Percentiles rank a stretch among this genome's conserved stretches.
Conservation (phyloP, 345 rosid genomes). For the Turritis glabra region DNA sequence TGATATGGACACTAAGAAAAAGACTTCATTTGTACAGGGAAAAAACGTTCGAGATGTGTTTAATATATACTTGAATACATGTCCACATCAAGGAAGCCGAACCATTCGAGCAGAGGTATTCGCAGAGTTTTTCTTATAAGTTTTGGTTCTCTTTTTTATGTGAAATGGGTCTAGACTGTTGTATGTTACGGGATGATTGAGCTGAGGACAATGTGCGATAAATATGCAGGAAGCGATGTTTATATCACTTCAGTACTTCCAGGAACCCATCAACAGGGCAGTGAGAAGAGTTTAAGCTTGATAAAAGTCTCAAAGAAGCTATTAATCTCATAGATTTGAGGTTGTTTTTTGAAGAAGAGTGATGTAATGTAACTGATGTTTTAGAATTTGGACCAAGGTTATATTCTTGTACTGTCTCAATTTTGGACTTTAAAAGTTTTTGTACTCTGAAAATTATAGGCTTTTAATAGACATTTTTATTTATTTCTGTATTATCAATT, state of each 20-base stretch:
- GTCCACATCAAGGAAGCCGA: conserved; percentile 93
- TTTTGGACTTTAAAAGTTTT: not conserved
- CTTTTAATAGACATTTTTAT: no score
- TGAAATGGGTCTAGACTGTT: not conserved
- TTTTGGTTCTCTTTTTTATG: not conserved
- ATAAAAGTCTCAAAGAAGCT: not conserved
- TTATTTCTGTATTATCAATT: no score
- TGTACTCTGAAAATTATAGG: no score
- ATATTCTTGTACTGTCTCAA: not conserved
- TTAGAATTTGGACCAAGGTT: not conserved
- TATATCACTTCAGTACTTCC: conserved; percentile 85
- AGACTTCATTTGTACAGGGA: conserved; percentile 44
- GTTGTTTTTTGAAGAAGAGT: not conserved
- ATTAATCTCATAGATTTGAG: not conserved
- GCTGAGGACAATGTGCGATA: not conserved
- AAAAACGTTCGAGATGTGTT: conserved; percentile 61
- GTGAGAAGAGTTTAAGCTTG: conserved; percentile 40
- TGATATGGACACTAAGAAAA: conserved; percentile 8
- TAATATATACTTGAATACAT: conserved; percentile 74
- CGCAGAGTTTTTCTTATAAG: not conserved
- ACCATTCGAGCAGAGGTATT: conserved; percentile 88
- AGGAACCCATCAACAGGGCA: conserved; percentile 69
- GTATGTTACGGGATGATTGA: not conserved
- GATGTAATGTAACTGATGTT: conserved; percentile 9
- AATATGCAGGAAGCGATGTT: conserved; percentile 76